A percentile compares a stretch with the other conserved stretches of the same genome.
Evolutionary conservation across 23 red algal species (phyloP).

Genomic region (Agarophyton chilense): DNA sequence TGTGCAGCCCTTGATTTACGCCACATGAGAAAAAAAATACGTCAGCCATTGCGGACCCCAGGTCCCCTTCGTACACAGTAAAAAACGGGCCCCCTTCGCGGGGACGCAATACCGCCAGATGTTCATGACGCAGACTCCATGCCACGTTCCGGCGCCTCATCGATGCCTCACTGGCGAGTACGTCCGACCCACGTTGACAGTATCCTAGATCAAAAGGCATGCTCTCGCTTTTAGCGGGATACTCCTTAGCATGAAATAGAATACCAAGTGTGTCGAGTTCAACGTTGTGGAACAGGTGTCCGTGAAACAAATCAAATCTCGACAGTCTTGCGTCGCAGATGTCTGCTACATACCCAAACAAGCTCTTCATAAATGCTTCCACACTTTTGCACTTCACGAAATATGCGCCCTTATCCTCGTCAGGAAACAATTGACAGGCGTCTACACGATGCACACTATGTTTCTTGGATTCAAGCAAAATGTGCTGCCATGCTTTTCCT

Average conservation of each 20-base stretch:
- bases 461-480: neutral
- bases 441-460: constrained; percentile 26
- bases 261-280: neutral
- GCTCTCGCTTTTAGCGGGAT: constrained; percentile 5
- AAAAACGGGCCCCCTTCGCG: constrained; percentile 17
- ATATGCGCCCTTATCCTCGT: neutral
- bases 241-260: constrained; percentile 55
- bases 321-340: constrained; percentile 14
- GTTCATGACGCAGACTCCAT: neutral
- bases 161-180: neutral
- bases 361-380: constrained; percentile 15
- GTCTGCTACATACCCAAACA: constrained; percentile 30
- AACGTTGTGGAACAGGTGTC: constrained; percentile 19
- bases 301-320: constrained; percentile 53
- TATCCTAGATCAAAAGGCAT: constrained; percentile 47
- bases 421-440: constrained; percentile 48
- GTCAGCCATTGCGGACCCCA: constrained; percentile 28
- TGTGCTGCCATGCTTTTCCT: neutral
- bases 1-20: constrained; percentile 52
- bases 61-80: constrained; percentile 52
- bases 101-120: constrained; percentile 9
- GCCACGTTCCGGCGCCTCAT: constrained; percentile 32
- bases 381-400: constrained; percentile 6
- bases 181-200: constrained; percentile 35
- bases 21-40: constrained; percentile 37